Evolutionary conservation across 148 eudicot genomes (phyloP), one percentile per base, ranked within the genome.

Genomic region (Rhododendron mucronatum): DNA sequence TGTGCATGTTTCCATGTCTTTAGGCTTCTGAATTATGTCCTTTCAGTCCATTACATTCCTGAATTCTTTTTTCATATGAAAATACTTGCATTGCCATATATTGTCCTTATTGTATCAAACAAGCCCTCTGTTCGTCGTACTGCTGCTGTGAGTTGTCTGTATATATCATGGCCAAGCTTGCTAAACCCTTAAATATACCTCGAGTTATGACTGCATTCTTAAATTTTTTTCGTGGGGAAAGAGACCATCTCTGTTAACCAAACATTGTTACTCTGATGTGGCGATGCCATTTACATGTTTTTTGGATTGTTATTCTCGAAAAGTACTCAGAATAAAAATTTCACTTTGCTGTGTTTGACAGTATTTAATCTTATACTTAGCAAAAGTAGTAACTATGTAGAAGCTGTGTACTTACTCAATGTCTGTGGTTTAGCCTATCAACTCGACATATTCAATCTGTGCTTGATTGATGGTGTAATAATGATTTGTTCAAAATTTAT

Each of bases 371-470:
- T 30, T 15, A 28, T 26, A 15, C 35, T 81, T 12, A 16, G 83
- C 23, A 21, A 55, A 81, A 10, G 26, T 33, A 33, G 83, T 30
- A 61, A 37, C 7, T 82, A 61, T 4, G n/a, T 45, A 47, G 30
- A 61, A 18, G 21, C 50, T 14, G 14, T 51, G 30, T 26, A 48
- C 30, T 35, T 9, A 73, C 26, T 84, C 15, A 10, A 50, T 74
- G 85, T 67, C 79, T 14, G 33, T 71, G n/a, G 30, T 73, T 73
- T 84, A 74, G 28, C 63, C 67, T 84, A 75, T 48, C 7, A 23
- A 39, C n/a, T 7, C 14, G 82, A 76, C 47, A 13, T 75, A 73
- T 82, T 82, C 74, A 81, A 50, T 63, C 26, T 35, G 59, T 78
- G 44, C 44, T 78, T 39, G 47, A 35, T 61, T 14, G 73, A 37